Evolutionary conservation across 192 early-diverging fungal species (phyloP), one percentile per base, ranked within the genome.

Genomic region (Chytriomyces sp.): DNA sequence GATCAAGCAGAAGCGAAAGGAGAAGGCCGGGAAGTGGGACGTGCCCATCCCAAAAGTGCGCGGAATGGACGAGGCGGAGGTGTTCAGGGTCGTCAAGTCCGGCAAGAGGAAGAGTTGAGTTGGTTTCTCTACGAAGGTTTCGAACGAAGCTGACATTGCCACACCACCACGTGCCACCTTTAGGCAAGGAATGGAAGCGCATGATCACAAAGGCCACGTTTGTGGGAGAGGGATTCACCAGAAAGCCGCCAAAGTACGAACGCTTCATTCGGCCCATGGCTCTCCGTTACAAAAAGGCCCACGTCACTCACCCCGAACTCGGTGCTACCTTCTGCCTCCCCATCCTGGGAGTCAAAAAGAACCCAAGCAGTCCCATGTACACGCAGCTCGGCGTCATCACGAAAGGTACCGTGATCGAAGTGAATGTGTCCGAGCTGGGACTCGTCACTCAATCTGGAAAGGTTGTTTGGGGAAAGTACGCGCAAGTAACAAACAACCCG

Each of bases 1-100:
- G 94, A 92, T 99, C 75, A 99, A 99, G 88, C 97, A 99, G 80
- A 99, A 99, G 89, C 89, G 97, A 64, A 99, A 97, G 88, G 97
- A 99, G 82, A 98, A 98, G 88, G 71, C 65, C 22, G 65, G 65
- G 19, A 68, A 68, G 36, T 68, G 65, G 65, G 83, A 86, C 39
- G 97, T 99, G 14, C 97, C 97, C 28, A 75, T 99, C 77, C 97
- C 97, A 70, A 96, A 96, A 84, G 97, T 99, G 31, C 93, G 93
- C 68, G 97, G 95, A 59, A 94, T 99, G 86, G 95, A 96, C 59
- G 97, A 99, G 80, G 97, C 96, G 66, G 97, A 99, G 83, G 96
- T 99, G 85, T 98, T 98, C 85, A 95, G 95, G 86, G 97, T 99
- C 5, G 80, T 96, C 62, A 94, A 93, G 78, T 93, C 93, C 2